Evolutionary conservation across 306 rosid genomes (phyloP).

Genomic region (Rosa multiflora): DNA sequence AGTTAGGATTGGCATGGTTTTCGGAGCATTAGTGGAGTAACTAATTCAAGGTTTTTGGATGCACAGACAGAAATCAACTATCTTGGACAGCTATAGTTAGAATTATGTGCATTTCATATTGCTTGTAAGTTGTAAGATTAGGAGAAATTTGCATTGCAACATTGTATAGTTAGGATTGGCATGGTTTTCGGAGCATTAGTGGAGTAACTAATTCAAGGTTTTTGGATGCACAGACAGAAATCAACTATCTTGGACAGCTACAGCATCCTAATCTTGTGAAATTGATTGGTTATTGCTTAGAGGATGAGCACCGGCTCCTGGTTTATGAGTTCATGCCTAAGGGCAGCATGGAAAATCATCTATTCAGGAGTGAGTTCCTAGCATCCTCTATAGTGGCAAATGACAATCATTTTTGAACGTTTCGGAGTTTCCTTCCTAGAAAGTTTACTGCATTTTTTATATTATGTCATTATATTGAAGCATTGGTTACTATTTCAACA

Average conservation of each 20-base stretch:
- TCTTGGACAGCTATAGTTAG: constrained; percentile 66
- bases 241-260: constrained; percentile 89
- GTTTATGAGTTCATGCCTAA: constrained; percentile 95
- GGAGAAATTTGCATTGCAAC: neutral
- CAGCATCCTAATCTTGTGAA: constrained; percentile 94
- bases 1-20: constrained; percentile 14
- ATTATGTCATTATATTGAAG: neutral
- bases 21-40: constrained; percentile 13
- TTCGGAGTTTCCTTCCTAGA: neutral
- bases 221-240: constrained; percentile 64
- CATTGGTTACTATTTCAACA: constrained; percentile 32
- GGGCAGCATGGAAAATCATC: constrained; percentile 97
- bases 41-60: constrained; percentile 23
- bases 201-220: constrained; percentile 22
- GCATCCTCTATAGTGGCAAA: constrained; percentile 11
- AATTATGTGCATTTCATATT: neutral
- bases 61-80: constrained; percentile 89
- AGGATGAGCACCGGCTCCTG: constrained; percentile 88
- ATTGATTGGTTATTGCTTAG: constrained; percentile 85
- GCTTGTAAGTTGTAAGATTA: neutral
- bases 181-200: constrained; percentile 5
- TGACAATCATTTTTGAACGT: neutral
- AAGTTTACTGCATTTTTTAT: neutral
- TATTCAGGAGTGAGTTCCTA: constrained; percentile 75
- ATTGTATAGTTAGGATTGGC: constrained; percentile 15